phyloP scores from a whole-genome alignment of 2,329 filamentous ascomycete genomes.

The Aphanoascus verrucosus region DNA sequence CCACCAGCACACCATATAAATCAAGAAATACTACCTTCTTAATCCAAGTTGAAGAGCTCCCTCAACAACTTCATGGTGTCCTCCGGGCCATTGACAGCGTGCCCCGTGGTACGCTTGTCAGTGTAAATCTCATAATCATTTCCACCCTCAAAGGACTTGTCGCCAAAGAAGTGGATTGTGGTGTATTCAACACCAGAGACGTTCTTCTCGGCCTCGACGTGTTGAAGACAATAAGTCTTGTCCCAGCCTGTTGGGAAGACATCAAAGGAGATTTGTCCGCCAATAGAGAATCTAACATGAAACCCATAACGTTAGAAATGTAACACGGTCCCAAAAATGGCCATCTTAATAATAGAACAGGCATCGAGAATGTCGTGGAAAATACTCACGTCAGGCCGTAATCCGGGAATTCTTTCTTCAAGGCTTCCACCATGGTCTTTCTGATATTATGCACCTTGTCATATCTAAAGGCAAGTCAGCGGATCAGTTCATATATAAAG shows the following conservation, averaged over 20 bases:
- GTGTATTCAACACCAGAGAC: constrained; percentile 56
- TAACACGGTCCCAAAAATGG: not conserved
- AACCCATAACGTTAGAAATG: not conserved
- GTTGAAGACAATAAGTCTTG: constrained; percentile 90
- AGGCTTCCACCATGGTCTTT: constrained; percentile 60
- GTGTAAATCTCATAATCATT: constrained; percentile 93
- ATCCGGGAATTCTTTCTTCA: constrained; percentile 73
- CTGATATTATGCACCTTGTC: constrained; percentile 70
- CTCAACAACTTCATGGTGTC: constrained; percentile 72
- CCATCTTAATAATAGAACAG: not conserved
- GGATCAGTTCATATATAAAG: not conserved
- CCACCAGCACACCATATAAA: no score
- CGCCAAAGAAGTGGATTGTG: constrained; percentile 94
- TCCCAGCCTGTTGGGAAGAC: constrained; percentile 97
- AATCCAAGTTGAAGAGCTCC: constrained; percentile 55
- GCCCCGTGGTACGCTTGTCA: constrained; percentile 71
- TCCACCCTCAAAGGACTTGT: constrained; percentile 83
- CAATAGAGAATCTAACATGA: constrained; percentile 66
- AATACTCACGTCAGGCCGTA: constrained; percentile 68
- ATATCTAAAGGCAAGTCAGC: constrained; percentile 39
- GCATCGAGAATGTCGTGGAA: not conserved
- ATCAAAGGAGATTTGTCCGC: constrained; percentile 96
- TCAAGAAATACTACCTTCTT: not conserved
- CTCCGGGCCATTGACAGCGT: constrained; percentile 68
- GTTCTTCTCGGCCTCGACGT: constrained; percentile 72